A percentile compares a stretch with the other conserved stretches of the same genome.
Evolutionary conservation across 2,329 filamentous ascomycete species (phyloP).

Genomic region (Hypoxylon sp.): DNA sequence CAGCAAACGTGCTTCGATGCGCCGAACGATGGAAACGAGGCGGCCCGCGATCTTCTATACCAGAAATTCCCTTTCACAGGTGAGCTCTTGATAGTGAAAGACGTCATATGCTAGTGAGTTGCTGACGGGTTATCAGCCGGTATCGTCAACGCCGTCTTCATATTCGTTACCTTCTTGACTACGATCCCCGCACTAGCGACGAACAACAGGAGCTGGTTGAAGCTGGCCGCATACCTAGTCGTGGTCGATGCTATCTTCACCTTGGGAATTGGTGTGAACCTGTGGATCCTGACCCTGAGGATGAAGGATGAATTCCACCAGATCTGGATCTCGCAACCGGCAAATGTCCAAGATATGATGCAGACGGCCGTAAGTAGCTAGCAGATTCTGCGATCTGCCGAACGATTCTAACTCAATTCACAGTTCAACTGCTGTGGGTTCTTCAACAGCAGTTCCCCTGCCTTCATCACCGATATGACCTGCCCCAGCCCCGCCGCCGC

Average conservation of each 20-base stretch:
- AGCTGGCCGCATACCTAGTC: constrained; percentile 75
- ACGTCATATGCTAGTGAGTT: constrained; percentile 4
- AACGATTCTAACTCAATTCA: constrained; percentile 45
- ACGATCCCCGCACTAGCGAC: constrained; percentile 81
- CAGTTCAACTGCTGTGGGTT: constrained; percentile 88
- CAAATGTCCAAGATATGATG: constrained; percentile 74
- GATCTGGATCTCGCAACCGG: constrained; percentile 72
- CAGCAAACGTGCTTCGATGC: constrained; percentile 61
- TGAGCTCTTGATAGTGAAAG: constrained; percentile 42
- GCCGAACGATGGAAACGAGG: constrained; percentile 63
- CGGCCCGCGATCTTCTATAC: constrained; percentile 67
- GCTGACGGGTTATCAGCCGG: constrained; percentile 64
- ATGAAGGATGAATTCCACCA: constrained; percentile 73
- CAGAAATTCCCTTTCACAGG: constrained; percentile 67
- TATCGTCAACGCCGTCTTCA: constrained; percentile 79
- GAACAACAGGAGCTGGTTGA: constrained; percentile 77
- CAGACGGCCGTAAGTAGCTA: constrained; percentile 73
- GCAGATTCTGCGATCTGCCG: constrained; percentile 4
- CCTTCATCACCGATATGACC: constrained; percentile 77
- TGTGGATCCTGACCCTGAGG: constrained; percentile 81
- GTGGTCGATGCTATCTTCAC: constrained; percentile 75
- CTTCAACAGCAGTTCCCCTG: constrained; percentile 77
- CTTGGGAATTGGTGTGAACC: constrained; percentile 73
- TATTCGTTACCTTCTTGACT: constrained; percentile 78
- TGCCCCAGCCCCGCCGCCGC: constrained; percentile 81